phyloP scores from a whole-genome alignment of 768 basidiomycete genomes.

The Tricholoma bakamatsutake region DNA sequence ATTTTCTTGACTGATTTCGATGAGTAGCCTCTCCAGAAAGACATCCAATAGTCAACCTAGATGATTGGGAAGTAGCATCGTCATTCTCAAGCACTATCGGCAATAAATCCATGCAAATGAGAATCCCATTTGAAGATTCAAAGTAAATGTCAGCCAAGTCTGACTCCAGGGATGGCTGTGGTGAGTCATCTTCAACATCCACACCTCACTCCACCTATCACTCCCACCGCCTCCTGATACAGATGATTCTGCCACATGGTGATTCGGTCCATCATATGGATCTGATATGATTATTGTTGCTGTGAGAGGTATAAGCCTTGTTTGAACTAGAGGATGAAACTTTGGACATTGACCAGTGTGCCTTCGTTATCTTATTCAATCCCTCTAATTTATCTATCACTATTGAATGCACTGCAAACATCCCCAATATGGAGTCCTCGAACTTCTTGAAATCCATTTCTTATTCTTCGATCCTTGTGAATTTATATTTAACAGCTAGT shows the following conservation, averaged over 20 bases:
- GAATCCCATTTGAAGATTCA: constrained; percentile 4
- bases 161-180: constrained; percentile 1
- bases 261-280: constrained; percentile 1
- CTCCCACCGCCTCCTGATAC: background rate
- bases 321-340: no score
- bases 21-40: constrained; percentile 2
- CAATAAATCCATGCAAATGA: background rate
- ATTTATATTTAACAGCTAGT: no score
- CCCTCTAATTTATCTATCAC: no score
- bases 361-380: no score
- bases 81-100: constrained; percentile 1
- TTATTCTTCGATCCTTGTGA: no score
- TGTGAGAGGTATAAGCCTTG: background rate
- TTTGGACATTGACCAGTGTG: no score
- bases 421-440: no score
- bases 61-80: constrained; percentile 1
- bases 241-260: constrained; percentile 2
- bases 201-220: constrained; percentile 2
- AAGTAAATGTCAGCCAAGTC: background rate
- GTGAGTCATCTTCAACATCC: constrained; percentile 1
- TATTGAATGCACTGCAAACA: no score
- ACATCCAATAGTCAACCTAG: background rate
- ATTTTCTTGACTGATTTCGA: constrained; percentile 1
- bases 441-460: no score
- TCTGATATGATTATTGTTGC: constrained; percentile 3